Evolutionary conservation across 2,329 filamentous ascomycete species (phyloP).

Genomic region (Aspergillus awamori): DNA sequence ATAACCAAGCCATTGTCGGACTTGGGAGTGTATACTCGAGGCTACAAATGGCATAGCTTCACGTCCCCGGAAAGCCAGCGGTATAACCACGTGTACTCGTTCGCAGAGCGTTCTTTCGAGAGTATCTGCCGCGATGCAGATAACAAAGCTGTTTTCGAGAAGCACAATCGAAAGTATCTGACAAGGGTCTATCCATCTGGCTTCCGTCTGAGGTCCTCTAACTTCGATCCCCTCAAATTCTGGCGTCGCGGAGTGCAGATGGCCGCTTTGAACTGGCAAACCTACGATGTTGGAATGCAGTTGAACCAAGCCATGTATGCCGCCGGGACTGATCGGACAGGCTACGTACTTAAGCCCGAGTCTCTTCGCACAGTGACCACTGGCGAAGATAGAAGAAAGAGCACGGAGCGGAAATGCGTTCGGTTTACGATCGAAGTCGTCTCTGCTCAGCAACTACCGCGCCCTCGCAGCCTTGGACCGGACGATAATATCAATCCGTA

Average conservation of each 20-base stretch:
- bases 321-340: constrained; percentile 79
- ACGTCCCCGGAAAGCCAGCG: constrained; percentile 75
- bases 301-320: constrained; percentile 98
- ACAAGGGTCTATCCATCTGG: constrained; percentile 93
- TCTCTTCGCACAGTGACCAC: constrained; percentile 63
- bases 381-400: constrained; percentile 46
- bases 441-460: constrained; percentile 91
- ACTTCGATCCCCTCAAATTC: constrained; percentile 90
- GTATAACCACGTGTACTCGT: constrained; percentile 94
- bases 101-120: constrained; percentile 86
- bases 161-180: constrained; percentile 87
- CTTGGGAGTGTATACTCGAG: constrained; percentile 76
- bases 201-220: constrained; percentile 80
- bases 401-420: constrained; percentile 78
- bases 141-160: constrained; percentile 75
- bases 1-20: constrained; percentile 82
- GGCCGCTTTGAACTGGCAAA: constrained; percentile 98
- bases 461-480: constrained; percentile 71
- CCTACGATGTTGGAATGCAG: constrained; percentile 92
- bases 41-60: constrained; percentile 84
- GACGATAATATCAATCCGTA: constrained; percentile 86
- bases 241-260: constrained; percentile 97
- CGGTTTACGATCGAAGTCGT: constrained; percentile 85
- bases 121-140: constrained; percentile 75
- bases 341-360: constrained; percentile 90